Percentiles rank a stretch among this genome's conserved stretches.
phyloP scores from a whole-genome alignment of 352 stramenopile species.

The Phytophthora pluvialis region DNA sequence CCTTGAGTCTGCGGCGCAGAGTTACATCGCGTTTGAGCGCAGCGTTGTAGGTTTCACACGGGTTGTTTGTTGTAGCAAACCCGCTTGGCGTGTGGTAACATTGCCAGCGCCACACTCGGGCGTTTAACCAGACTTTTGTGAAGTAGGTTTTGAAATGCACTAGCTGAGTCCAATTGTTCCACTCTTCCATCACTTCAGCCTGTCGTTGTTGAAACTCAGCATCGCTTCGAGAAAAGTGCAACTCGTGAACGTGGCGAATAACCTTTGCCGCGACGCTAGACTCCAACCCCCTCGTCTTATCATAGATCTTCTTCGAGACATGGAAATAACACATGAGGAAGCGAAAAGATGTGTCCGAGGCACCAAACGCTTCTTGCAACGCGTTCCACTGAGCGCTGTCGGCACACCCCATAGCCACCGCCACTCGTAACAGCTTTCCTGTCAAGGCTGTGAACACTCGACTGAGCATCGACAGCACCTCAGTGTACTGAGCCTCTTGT shows the following conservation, averaged over 20 bases:
- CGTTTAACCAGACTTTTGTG: constrained; percentile 11
- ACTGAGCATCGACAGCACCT: background rate
- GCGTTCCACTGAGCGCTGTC: constrained; percentile 21
- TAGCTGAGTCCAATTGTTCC: background rate
- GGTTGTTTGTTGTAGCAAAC: constrained; percentile 36
- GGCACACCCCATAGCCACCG: constrained; percentile 19
- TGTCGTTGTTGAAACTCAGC: background rate
- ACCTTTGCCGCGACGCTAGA: background rate
- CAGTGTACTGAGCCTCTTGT: background rate
- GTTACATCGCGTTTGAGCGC: constrained; percentile 35
- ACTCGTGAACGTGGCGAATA: constrained; percentile 16
- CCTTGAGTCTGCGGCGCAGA: constrained; percentile 13
- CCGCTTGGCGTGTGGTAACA: constrained; percentile 15
- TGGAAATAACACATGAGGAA: constrained; percentile 41
- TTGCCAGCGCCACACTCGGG: constrained; percentile 20
- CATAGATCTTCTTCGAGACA: constrained; percentile 36
- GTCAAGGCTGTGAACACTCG: background rate
- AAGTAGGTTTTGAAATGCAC: constrained; percentile 4
- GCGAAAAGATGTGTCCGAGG: background rate
- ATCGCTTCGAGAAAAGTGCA: constrained; percentile 21
- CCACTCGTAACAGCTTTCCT: constrained; percentile 1
- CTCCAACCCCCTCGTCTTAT: constrained; percentile 9
- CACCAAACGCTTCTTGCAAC: background rate
- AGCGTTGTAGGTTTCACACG: constrained; percentile 35
- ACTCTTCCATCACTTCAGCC: constrained; percentile 4